These are phyloP conservation scores for Pythium graminicola DNA, from an alignment of 352 stramenopile species.

Conservation along the genomic window DNA sequence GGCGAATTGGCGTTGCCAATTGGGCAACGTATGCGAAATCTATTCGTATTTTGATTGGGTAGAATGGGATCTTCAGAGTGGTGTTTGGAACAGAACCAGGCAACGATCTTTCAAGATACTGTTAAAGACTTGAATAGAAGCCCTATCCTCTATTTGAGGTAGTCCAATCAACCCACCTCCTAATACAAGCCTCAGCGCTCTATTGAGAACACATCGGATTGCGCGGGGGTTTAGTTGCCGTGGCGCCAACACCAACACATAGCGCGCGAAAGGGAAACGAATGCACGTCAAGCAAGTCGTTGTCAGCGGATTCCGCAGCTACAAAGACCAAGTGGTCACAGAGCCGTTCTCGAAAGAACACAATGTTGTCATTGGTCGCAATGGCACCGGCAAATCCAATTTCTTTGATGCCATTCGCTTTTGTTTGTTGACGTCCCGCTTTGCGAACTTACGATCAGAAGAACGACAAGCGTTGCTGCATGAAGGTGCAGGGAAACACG, in stretches of 20 bases:
- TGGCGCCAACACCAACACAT: constrained; percentile 2
- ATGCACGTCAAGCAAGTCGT: constrained; percentile 98
- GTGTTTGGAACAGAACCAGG: too few species aligned
- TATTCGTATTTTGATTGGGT: constrained; percentile 25
- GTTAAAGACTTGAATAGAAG: not conserved
- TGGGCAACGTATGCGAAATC: constrained; percentile 20
- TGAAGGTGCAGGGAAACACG: constrained; percentile 90
- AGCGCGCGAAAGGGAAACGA: constrained; percentile 4
- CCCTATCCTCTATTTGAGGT: not conserved
- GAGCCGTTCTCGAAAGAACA: constrained; percentile 91
- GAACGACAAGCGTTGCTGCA: constrained; percentile 94
- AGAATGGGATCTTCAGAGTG: not conserved
- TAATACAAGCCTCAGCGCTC: constrained; percentile 2
- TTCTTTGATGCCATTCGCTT: constrained; percentile 99
- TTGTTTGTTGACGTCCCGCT: constrained; percentile 90
- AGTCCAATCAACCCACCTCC: not conserved
- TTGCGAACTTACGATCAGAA: constrained; percentile 89
- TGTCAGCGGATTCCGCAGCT: constrained; percentile 93
- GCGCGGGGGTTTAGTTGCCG: constrained; percentile 9
- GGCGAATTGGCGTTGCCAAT: not conserved
- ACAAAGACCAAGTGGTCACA: constrained; percentile 88
- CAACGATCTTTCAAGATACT: too few species aligned
- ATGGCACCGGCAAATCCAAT: constrained; percentile 97
- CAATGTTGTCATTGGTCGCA: constrained; percentile 98
- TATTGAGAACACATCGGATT: constrained; percentile 14